Percentiles rank a stretch among this genome's conserved stretches.
These are phyloP conservation scores for Allodekkera sacchari DNA, from an alignment of 805 yeast species.

Conservation along the genomic window DNA sequence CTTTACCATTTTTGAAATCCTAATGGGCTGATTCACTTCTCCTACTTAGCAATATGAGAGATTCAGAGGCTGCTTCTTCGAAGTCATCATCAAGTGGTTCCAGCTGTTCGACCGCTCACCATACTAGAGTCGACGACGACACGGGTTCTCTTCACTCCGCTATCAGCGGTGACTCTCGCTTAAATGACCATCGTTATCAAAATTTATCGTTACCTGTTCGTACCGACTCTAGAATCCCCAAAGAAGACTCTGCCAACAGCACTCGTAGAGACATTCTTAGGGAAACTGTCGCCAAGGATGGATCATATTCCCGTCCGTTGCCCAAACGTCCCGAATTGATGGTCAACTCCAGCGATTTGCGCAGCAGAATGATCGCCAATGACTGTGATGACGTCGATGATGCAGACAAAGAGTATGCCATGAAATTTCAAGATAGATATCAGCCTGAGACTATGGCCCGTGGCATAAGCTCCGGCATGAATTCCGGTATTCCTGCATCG, in stretches of 20 bases:
- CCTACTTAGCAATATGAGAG: slow-evolving; percentile 14
- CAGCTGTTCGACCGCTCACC: too few species aligned
- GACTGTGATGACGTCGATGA: slow-evolving; percentile 26
- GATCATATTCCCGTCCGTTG: too few species aligned
- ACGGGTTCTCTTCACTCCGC: slow-evolving; percentile 25
- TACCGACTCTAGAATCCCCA: slow-evolving; percentile 15
- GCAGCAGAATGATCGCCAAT: slow-evolving; percentile 20
- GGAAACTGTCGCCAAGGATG: too few species aligned
- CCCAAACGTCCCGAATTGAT: slow-evolving; percentile 8
- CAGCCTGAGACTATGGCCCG: slow-evolving; percentile 3
- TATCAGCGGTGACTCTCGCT: slow-evolving; percentile 26
- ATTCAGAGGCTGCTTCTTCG: slow-evolving; percentile 14
- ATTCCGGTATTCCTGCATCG: slow-evolving; percentile 8
- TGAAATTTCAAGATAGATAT: slow-evolving; percentile 16
- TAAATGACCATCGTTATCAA: slow-evolving; percentile 30
- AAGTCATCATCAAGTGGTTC: too few species aligned
- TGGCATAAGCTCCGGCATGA: slow-evolving; percentile 7
- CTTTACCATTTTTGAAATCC: too few species aligned
- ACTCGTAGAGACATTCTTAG: background rate
- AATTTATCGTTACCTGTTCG: slow-evolving; percentile 25
- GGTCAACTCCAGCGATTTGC: slow-evolving; percentile 21
- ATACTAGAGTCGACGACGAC: too few species aligned
- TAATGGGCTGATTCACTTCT: too few species aligned
- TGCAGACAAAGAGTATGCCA: slow-evolving; percentile 19
- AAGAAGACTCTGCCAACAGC: slow-evolving; percentile 1